A percentile compares a stretch with the other conserved stretches of the same genome.
These are phyloP conservation scores for Coemansia aciculifera DNA, from an alignment of 192 early-diverging fungal genomes.

Conservation along the genomic window DNA sequence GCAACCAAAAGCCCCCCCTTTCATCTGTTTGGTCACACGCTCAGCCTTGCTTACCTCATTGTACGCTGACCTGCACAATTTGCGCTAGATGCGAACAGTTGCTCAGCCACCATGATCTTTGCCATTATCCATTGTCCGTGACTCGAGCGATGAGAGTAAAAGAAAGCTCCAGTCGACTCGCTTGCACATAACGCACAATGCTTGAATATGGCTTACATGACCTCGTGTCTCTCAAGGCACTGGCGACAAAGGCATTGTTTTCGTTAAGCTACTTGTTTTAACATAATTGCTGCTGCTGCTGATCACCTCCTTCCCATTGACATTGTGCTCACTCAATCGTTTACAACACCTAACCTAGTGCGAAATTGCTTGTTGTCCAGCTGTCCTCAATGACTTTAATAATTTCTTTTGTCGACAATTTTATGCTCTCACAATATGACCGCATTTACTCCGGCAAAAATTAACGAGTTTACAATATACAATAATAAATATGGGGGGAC, in stretches of 20 bases:
- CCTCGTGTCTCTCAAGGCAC: neutral
- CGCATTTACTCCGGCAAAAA: neutral
- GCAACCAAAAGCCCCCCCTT: neutral
- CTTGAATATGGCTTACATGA: neutral
- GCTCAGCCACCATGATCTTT: neutral
- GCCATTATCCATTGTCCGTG: neutral
- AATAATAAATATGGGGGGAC: neutral
- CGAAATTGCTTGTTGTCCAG: neutral
- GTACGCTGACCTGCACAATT: neutral
- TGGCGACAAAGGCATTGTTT: neutral
- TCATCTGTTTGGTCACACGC: neutral
- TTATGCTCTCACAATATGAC: neutral
- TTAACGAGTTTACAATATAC: no score
- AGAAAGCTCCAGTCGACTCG: neutral
- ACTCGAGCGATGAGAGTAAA: neutral
- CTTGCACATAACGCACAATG: neutral
- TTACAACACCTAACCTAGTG: neutral
- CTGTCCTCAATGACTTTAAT: neutral
- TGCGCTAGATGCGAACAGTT: neutral
- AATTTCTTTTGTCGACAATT: neutral
- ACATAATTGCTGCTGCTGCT: no score
- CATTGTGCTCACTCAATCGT: neutral
- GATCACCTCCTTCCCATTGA: neutral
- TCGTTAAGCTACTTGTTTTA: no score
- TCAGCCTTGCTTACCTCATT: neutral